Conservation (phyloP, 2,329 filamentous ascomycete species). For the Coniochaeta pulveracea region DNA sequence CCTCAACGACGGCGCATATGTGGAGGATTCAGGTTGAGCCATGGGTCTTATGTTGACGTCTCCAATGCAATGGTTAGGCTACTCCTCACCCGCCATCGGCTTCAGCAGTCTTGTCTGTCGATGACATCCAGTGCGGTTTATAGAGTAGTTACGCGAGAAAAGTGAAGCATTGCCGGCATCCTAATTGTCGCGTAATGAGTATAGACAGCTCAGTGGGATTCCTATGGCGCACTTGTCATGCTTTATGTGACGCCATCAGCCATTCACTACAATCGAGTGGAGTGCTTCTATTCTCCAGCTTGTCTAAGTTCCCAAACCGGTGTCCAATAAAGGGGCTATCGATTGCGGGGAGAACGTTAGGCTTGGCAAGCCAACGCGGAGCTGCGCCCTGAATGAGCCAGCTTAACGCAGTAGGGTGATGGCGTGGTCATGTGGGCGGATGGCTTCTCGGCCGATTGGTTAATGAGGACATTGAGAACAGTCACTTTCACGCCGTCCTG, state of each 20-base stretch:
- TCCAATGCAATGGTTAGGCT: neutral
- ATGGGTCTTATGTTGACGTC: neutral
- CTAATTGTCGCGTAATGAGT: too few relatives aligned
- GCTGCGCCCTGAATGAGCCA: neutral
- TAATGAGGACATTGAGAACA: too few relatives aligned
- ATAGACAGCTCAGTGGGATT: too few relatives aligned
- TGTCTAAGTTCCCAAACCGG: neutral
- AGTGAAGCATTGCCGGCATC: too few relatives aligned
- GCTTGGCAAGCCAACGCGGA: neutral
- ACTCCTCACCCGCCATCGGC: constrained; percentile 1
- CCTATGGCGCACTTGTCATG: too few relatives aligned
- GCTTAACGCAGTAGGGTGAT: too few relatives aligned
- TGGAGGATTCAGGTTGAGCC: neutral
- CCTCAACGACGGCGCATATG: neutral
- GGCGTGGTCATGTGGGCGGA: neutral
- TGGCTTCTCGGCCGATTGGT: too few relatives aligned
- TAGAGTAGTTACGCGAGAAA: too few relatives aligned
- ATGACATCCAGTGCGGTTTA: neutral
- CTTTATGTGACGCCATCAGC: constrained; percentile 1
- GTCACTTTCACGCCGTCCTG: too few relatives aligned
- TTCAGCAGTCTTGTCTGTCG: neutral
- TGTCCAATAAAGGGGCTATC: neutral
- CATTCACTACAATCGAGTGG: neutral
- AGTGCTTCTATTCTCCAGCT: constrained; percentile 1
- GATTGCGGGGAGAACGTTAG: neutral